A percentile compares a stretch with the other conserved stretches of the same genome.
Conservation (phyloP, 2,329 filamentous ascomycete species). For the Xylariales sp. region DNA sequence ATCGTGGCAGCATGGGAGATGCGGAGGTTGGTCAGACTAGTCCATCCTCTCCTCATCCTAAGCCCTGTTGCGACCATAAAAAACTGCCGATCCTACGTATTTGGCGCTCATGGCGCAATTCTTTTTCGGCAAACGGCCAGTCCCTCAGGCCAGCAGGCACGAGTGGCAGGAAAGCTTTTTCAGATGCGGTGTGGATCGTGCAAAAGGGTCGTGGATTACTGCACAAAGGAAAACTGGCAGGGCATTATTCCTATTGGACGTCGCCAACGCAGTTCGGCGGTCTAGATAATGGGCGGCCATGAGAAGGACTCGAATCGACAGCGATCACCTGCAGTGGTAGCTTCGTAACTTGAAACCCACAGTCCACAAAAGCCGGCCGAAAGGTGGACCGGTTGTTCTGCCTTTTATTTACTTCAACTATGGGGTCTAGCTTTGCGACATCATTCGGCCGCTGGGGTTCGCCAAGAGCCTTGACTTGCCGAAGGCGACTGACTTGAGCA, state of each 20-base stretch:
- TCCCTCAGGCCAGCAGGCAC: not conserved
- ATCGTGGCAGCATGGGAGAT: not conserved
- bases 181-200: conserved; percentile 6
- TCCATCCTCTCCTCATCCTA: not conserved
- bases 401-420: too few relatives aligned
- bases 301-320: conserved; percentile 4
- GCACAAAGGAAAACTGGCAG: conserved; percentile 2
- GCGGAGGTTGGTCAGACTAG: not conserved
- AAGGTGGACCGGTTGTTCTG: not conserved
- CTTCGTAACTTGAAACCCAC: conserved; percentile 7
- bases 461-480: too few relatives aligned
- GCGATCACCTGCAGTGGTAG: conserved; percentile 8
- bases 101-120: conserved; percentile 6
- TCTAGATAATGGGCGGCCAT: conserved; percentile 9
- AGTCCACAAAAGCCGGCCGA: not conserved
- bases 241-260: conserved; percentile 9
- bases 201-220: conserved; percentile 1
- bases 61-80: conserved; percentile 1
- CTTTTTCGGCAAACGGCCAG: not conserved
- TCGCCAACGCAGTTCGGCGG: conserved; percentile 4
- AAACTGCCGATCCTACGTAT: conserved; percentile 6
- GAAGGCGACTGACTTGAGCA: too few relatives aligned
- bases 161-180: not conserved
- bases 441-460: too few relatives aligned
- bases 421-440: too few relatives aligned